Conservation (phyloP, 208 protist genomes). For the Leishmania tarentolae region DNA sequence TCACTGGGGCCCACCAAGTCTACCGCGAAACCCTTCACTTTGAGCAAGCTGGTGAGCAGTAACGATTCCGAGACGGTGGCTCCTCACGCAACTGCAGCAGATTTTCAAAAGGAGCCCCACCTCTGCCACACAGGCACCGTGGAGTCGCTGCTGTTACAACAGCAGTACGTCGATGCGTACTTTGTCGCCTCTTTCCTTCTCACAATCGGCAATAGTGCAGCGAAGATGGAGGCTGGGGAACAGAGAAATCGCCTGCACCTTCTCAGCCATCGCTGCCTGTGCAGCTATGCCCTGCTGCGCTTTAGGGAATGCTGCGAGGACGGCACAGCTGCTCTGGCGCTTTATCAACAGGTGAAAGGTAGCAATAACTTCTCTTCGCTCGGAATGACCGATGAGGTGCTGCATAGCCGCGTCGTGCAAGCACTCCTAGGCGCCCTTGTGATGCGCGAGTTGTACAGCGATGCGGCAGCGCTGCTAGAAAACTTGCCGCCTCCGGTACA, state of each 20-base stretch:
- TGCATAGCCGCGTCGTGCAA: conserved; percentile 3
- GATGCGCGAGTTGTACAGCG: conserved; percentile 59
- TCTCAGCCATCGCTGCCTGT: conserved; percentile 47
- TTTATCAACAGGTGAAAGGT: not conserved
- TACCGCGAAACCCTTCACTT: not conserved
- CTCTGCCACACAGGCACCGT: not conserved
- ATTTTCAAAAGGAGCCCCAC: not conserved
- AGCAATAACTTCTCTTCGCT: not conserved
- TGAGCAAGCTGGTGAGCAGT: not conserved
- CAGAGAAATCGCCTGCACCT: conserved; percentile 9
- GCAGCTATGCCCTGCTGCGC: conserved; percentile 68
- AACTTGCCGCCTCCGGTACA: not conserved
- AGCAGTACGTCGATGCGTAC: conserved; percentile 40
- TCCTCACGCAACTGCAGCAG: not conserved
- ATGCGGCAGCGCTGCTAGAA: conserved; percentile 29
- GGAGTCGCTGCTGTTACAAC: conserved; percentile 8
- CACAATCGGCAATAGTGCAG: not conserved
- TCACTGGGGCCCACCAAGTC: not conserved
- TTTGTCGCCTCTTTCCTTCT: conserved; percentile 21
- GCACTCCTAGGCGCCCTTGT: conserved; percentile 40
- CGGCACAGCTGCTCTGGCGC: conserved; percentile 31
- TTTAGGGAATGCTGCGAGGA: conserved; percentile 80
- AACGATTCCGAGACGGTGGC: not conserved
- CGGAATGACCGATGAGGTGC: not conserved
- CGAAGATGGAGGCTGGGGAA: not conserved